These are phyloP conservation scores for Cladosporium sp. DNA, from an alignment of 2,329 filamentous ascomycete species.

Conservation along the genomic window DNA sequence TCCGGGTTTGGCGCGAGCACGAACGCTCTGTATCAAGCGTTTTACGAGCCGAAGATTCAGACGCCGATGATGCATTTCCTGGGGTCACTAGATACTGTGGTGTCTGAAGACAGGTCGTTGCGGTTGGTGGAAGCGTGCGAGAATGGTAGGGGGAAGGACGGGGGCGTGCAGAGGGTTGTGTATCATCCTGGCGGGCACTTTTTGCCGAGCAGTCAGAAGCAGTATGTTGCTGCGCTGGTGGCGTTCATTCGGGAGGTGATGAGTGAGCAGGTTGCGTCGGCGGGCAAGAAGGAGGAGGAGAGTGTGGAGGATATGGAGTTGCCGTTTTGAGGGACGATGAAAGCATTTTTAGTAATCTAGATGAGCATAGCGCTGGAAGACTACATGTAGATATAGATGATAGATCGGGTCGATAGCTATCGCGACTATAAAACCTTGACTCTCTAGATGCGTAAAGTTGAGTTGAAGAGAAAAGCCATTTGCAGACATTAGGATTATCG, in stretches of 20 bases:
- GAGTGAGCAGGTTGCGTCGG: constrained; percentile 40
- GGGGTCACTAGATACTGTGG: constrained; percentile 83
- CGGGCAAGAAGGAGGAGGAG: constrained; percentile 51
- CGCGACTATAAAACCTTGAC: background rate
- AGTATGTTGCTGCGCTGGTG: constrained; percentile 75
- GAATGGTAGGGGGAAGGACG: constrained; percentile 45
- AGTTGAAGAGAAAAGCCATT: background rate
- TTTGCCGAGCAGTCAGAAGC: constrained; percentile 74
- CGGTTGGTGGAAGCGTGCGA: constrained; percentile 67
- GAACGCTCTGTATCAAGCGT: constrained; percentile 63
- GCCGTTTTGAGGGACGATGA: constrained; percentile 53
- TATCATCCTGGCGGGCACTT: constrained; percentile 90
- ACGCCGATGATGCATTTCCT: constrained; percentile 83
- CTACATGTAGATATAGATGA: constrained; percentile 1
- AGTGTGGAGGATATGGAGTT: constrained; percentile 69
- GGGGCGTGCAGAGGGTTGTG: constrained; percentile 50
- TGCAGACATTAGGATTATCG: constrained; percentile 19
- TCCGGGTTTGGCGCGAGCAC: constrained; percentile 77
- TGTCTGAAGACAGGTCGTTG: constrained; percentile 73
- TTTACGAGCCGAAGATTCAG: constrained; percentile 73
- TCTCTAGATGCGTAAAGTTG: background rate
- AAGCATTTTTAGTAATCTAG: background rate
- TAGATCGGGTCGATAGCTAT: background rate
- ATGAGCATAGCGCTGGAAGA: background rate
- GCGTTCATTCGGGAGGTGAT: constrained; percentile 66